phyloP scores from a whole-genome alignment of 2,329 filamentous ascomycete genomes.

The Sporothrix humicola region DNA sequence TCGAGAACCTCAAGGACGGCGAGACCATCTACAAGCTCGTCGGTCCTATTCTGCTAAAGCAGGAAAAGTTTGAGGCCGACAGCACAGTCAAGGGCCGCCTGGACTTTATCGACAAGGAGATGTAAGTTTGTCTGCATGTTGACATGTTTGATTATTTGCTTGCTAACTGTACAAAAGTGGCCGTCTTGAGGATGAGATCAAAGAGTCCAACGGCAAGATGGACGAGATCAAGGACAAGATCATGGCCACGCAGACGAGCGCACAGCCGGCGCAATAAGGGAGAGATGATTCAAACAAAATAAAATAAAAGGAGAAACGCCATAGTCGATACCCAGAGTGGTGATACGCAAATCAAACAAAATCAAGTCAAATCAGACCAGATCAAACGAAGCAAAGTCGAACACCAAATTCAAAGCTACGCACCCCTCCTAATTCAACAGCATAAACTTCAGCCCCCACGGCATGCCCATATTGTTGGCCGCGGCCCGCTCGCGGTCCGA shows the following conservation, averaged over 20 bases:
- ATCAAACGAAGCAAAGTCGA: too few species aligned
- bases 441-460: conserved; percentile 49
- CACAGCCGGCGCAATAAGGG: conserved; percentile 47
- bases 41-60: conserved; percentile 90
- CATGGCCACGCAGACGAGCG: conserved; percentile 59
- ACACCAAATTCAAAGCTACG: background rate
- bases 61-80: conserved; percentile 88
- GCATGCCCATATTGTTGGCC: conserved; percentile 47
- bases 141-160: background rate
- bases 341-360: conserved; percentile 3
- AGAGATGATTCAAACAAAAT: conserved; percentile 22
- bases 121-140: too few species aligned
- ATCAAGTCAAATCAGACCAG: background rate
- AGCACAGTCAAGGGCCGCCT: conserved; percentile 88
- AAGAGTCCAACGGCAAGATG: conserved; percentile 60
- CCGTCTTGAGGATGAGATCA: conserved; percentile 58
- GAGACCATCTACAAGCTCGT: conserved; percentile 96
- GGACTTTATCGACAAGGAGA: conserved; percentile 92
- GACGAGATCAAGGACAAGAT: conserved; percentile 66
- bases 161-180: conserved; percentile 37
- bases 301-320: background rate
- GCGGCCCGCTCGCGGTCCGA: conserved; percentile 42
- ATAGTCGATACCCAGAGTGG: conserved; percentile 25
- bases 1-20: conserved; percentile 75
- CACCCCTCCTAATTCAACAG: conserved; percentile 44